These are phyloP conservation scores for Amaranthus tricolor DNA, from an alignment of 179 eudicot genomes.

Conservation along the genomic window DNA sequence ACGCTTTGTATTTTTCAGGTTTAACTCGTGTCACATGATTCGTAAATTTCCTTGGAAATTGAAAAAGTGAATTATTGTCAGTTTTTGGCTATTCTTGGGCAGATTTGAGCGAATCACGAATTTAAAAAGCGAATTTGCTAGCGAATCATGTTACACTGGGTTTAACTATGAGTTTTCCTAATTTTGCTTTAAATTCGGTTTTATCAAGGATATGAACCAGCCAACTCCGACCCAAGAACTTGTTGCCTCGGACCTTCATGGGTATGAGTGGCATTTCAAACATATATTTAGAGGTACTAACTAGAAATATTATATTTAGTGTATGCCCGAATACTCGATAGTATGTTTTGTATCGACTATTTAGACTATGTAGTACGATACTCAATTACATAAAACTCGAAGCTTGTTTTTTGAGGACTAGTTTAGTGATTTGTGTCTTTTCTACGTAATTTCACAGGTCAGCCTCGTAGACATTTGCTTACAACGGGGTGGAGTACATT, in stretches of 20 bases:
- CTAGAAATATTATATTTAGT: not conserved
- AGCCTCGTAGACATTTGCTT: conserved; percentile 90
- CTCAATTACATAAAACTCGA: not conserved
- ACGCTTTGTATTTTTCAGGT: not conserved
- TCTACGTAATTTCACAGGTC: conserved; percentile 46
- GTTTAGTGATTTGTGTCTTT: conserved; percentile 12
- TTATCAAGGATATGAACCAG: conserved; percentile 68
- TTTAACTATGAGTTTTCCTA: not conserved
- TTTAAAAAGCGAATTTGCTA: too few relatives aligned
- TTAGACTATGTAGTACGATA: not conserved
- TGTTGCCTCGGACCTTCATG: conserved; percentile 82
- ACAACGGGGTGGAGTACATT: conserved; percentile 98
- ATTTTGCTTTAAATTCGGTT: conserved; percentile 8
- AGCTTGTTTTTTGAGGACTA: not conserved
- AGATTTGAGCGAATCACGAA: too few relatives aligned
- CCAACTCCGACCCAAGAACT: conserved; percentile 77
- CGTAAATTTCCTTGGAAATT: too few relatives aligned
- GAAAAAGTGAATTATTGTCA: too few relatives aligned
- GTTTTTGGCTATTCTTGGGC: too few relatives aligned
- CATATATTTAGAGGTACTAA: conserved; percentile 75
- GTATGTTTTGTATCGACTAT: too few relatives aligned
- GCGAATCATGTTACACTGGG: too few relatives aligned
- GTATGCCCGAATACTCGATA: not conserved
- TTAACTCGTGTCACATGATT: too few relatives aligned
- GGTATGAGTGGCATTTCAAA: conserved; percentile 86